Conservation (phyloP, 805 yeast species). For the Cyberlindnera saturnus region DNA sequence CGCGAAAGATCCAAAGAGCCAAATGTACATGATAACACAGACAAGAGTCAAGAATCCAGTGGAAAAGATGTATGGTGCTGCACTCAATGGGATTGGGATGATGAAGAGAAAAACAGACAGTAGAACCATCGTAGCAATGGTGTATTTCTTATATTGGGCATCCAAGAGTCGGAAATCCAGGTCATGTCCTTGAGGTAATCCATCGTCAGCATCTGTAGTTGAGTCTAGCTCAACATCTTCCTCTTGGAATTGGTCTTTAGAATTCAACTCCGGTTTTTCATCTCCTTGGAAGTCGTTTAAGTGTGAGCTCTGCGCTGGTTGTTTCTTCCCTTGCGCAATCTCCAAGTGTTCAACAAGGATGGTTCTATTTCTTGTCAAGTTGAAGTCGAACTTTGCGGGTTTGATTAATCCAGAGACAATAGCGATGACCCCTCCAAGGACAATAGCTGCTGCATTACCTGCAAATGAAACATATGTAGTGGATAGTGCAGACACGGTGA, state of each 20-base stretch:
- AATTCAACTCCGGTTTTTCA: not conserved
- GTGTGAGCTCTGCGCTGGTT: not conserved
- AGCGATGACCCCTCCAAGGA: constrained; percentile 32
- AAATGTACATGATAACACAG: constrained; percentile 27
- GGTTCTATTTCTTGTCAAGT: constrained; percentile 30
- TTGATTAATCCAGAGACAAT: constrained; percentile 26
- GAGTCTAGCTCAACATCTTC: not conserved
- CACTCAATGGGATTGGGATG: constrained; percentile 31
- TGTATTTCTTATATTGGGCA: constrained; percentile 26
- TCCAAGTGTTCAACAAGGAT: constrained; percentile 16
- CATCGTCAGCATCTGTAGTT: constrained; percentile 8
- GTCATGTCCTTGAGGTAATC: constrained; percentile 21
- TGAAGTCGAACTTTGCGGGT: constrained; percentile 36
- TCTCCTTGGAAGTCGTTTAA: too few species aligned
- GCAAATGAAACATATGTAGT: constrained; percentile 36
- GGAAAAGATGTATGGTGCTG: constrained; percentile 29
- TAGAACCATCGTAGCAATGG: constrained; percentile 19
- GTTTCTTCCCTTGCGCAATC: constrained; percentile 3
- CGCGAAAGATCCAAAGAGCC: constrained; percentile 30
- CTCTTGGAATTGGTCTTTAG: constrained; percentile 1
- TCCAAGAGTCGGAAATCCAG: constrained; percentile 25
- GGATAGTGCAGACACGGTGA: constrained; percentile 29
- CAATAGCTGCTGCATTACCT: constrained; percentile 33
- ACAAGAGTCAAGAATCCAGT: constrained; percentile 27
- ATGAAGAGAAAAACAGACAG: constrained; percentile 24